These are phyloP conservation scores for Tetradesmus lagerheimii DNA, from an alignment of 139 green algal genomes.

Conservation along the genomic window DNA sequence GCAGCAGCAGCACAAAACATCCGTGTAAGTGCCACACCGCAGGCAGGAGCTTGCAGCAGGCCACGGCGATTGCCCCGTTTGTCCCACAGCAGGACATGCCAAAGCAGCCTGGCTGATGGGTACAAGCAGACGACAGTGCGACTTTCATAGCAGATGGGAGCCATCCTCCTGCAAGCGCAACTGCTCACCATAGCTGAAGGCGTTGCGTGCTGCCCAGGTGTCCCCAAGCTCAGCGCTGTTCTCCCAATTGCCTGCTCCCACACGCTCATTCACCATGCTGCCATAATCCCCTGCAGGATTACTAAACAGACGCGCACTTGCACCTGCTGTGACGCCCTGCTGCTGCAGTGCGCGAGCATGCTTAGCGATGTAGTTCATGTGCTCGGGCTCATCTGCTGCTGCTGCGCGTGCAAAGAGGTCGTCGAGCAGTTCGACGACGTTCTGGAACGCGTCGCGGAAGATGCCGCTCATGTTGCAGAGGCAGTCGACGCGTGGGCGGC, in stretches of 20 bases:
- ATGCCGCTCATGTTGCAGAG: conserved; percentile 98
- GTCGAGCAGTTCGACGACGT: conserved; percentile 97
- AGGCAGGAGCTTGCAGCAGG: too few relatives aligned
- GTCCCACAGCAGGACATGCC: too few relatives aligned
- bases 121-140: background rate
- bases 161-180: conserved; percentile 28
- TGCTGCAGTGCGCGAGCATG: conserved; percentile 82
- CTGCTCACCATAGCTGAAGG: conserved; percentile 89
- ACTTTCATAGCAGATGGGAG: background rate
- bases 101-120: background rate
- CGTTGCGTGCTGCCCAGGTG: conserved; percentile 95
- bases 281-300: conserved; percentile 88
- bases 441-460: conserved; percentile 84
- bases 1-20: too few relatives aligned
- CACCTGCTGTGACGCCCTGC: conserved; percentile 42
- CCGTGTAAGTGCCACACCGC: too few relatives aligned
- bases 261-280: conserved; percentile 98
- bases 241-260: conserved; percentile 87
- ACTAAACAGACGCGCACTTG: conserved; percentile 26
- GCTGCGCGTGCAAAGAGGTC: conserved; percentile 89
- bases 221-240: conserved; percentile 91
- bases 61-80: too few relatives aligned
- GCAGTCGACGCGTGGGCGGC: conserved; percentile 91
- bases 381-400: conserved; percentile 79
- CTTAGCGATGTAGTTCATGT: conserved; percentile 96